Evolutionary conservation across 495 filamentous ascomycete genomes (phyloP).

Genomic region (Evernia prunastri): DNA sequence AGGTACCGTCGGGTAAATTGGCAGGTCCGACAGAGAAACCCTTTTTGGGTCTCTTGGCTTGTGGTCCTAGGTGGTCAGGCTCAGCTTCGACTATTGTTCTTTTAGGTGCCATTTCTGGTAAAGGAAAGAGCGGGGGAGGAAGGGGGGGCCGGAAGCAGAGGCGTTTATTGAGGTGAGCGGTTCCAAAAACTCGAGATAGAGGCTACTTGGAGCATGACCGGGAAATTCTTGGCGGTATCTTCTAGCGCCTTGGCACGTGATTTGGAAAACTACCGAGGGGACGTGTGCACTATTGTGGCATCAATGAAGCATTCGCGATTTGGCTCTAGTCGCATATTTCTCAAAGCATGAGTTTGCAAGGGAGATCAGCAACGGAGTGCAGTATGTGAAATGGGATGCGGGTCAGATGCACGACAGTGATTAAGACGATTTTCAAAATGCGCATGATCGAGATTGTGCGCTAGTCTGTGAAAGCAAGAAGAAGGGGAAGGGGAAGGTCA

Average conservation of each 20-base stretch:
- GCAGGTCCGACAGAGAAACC: conserved; percentile 80
- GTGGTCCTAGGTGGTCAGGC: background rate
- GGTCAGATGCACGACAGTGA: background rate
- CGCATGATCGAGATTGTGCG: too few relatives aligned
- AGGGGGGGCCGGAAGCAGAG: background rate
- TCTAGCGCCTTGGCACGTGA: conserved; percentile 1
- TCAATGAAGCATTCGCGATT: too few relatives aligned
- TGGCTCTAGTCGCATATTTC: too few relatives aligned
- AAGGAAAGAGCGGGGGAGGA: background rate
- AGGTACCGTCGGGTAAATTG: conserved; percentile 86
- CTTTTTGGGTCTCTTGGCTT: conserved; percentile 48
- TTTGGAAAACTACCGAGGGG: too few relatives aligned
- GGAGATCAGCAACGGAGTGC: background rate
- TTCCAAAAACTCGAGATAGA: too few relatives aligned
- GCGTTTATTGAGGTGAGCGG: too few relatives aligned
- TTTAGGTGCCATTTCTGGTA: conserved; percentile 17
- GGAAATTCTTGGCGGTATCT: background rate
- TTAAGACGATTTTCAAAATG: background rate
- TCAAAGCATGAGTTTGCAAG: too few relatives aligned
- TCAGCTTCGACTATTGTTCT: background rate
- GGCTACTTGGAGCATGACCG: too few relatives aligned
- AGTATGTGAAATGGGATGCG: background rate
- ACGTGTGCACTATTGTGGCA: too few relatives aligned
- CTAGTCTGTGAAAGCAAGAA: too few relatives aligned
- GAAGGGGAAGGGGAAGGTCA: too few relatives aligned